phyloP scores from a whole-genome alignment of 73 alveolate species.

The Loxodes magnus region DNA sequence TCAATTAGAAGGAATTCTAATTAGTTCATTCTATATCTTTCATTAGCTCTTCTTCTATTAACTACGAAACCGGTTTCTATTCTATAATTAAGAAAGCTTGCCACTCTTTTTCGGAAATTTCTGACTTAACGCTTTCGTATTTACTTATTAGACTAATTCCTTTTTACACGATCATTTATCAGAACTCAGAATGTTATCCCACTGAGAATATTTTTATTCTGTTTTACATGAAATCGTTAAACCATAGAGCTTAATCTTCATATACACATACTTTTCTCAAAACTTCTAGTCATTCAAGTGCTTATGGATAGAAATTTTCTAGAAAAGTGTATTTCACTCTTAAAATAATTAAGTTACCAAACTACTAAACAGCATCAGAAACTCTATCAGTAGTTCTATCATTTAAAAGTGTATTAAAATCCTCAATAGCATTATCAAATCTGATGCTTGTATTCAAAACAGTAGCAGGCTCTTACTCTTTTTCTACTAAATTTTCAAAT shows the following conservation, averaged over 20 bases:
- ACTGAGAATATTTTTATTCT: conserved; percentile 31
- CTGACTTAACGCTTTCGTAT: conserved; percentile 53
- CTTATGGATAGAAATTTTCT: conserved; percentile 85
- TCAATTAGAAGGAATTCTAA: no score
- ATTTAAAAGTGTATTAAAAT: conserved; percentile 82
- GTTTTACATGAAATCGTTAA: conserved; percentile 61
- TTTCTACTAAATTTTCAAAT: conserved; percentile 51
- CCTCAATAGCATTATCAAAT: conserved; percentile 79
- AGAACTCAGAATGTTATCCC: conserved; percentile 37
- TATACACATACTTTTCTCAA: conserved; percentile 78
- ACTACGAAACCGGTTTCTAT: conserved; percentile 25
- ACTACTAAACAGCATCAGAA: conserved; percentile 72
- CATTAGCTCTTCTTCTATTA: conserved; percentile 40
- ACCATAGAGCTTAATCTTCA: conserved; percentile 77
- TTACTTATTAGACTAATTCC: conserved; percentile 64
- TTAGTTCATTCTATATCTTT: conserved; percentile 63
- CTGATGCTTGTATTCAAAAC: conserved; percentile 27
- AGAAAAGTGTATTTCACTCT: conserved; percentile 44
- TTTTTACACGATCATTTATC: conserved; percentile 44
- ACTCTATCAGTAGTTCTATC: conserved; percentile 88
- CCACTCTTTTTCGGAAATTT: conserved; percentile 55
- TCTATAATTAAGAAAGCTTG: conserved; percentile 42
- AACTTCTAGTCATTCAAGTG: conserved; percentile 77
- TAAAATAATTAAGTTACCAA: conserved; percentile 55
- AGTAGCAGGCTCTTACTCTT: conserved; percentile 39